Percentiles rank a stretch among this genome's conserved stretches.
Evolutionary conservation across 1,139 yeast species (phyloP).

Genomic region (Kluyveromyces sp.): DNA sequence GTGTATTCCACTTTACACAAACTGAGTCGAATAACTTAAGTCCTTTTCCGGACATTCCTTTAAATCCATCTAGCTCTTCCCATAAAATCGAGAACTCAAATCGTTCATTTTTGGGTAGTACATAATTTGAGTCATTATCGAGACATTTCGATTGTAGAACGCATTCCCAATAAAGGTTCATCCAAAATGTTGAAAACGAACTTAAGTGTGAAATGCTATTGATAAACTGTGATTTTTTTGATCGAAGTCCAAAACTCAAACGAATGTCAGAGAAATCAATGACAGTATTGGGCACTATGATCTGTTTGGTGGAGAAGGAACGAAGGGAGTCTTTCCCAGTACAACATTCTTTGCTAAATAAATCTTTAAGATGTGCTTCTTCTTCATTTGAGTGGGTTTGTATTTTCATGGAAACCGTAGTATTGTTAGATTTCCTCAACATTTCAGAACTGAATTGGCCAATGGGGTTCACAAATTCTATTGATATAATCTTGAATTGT

Average conservation of each 20-base stretch:
- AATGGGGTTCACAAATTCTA: conserved; percentile 16
- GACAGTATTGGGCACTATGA: conserved; percentile 2
- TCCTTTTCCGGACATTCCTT: conserved; percentile 54
- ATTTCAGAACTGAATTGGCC: conserved; percentile 7
- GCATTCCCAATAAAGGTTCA: conserved; percentile 32
- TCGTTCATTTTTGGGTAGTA: conserved; percentile 11
- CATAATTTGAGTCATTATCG: conserved; percentile 16
- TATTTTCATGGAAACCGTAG: conserved; percentile 15
- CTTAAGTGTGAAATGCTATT: conserved; percentile 15
- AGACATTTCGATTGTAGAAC: conserved; percentile 5
- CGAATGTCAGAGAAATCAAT: conserved; percentile 17
- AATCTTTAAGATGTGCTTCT: conserved; percentile 13
- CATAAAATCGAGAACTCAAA: conserved; percentile 32
- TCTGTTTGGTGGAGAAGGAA: conserved; percentile 1
- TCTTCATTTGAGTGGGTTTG: conserved; percentile 17
- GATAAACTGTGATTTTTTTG: conserved; percentile 12
- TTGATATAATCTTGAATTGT: conserved; percentile 13
- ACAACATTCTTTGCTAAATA: conserved; percentile 8
- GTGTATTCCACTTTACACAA: conserved; percentile 21
- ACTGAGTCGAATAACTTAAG: conserved; percentile 43
- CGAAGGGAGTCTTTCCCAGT: neutral
- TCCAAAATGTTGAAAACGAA: conserved; percentile 32
- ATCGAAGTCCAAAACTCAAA: conserved; percentile 18
- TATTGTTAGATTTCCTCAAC: conserved; percentile 10
- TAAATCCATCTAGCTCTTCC: conserved; percentile 64